Evolutionary conservation across 2,329 filamentous ascomycete genomes (phyloP), one percentile per base, ranked within the genome.

Genomic region (Mollisia scopiformis): DNA sequence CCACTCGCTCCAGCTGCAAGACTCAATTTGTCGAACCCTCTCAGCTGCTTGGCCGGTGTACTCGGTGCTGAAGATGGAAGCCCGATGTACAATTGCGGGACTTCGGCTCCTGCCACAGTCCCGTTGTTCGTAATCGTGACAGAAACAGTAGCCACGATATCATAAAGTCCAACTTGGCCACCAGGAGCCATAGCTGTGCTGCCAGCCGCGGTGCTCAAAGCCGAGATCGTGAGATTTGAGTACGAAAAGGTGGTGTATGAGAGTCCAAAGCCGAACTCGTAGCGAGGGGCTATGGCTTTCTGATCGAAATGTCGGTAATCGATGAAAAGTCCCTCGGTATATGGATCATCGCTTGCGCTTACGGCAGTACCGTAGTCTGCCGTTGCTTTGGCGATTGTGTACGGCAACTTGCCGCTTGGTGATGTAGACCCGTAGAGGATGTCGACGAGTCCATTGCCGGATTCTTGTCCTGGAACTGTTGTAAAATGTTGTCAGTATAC

Each of bases 81-180:
- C 2, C 66, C 62, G 14, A 72, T 67, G 35, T 71, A 72, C 7
- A 88, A 74, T 71, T 88, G 85, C 0, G 78, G 81, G 2, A 86
- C 74, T 66, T 87, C 84, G 8, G 79, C 75, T 0, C 82, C 84
- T 0, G 71, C 62, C 0, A 85, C 72, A 0, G 69, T 66, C 1
- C 91, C 91, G 0, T 80, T 82, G 69, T 95, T 94, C 3, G 77
- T 81, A 1, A 94, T 76, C 0, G 76, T 80, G 4, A 85, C 82
- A 1, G 80, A 78, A n/a, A 91, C 80, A 0, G 80, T 80, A 33
- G 83, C 88, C 0, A 88, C 79, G 0, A 80, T 74, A 33, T 90
- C 82, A 80, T 87, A 94, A 0, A 93, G 80, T 1, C 82, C 78
- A 0, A 84, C 78, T 50, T 84, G 82, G 0, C 82, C 84, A 3